Percentiles rank a stretch among this genome's conserved stretches.
These are phyloP conservation scores for Conoideocrella luteorostrata DNA, from an alignment of 2,329 filamentous ascomycete species.

Conservation along the genomic window DNA sequence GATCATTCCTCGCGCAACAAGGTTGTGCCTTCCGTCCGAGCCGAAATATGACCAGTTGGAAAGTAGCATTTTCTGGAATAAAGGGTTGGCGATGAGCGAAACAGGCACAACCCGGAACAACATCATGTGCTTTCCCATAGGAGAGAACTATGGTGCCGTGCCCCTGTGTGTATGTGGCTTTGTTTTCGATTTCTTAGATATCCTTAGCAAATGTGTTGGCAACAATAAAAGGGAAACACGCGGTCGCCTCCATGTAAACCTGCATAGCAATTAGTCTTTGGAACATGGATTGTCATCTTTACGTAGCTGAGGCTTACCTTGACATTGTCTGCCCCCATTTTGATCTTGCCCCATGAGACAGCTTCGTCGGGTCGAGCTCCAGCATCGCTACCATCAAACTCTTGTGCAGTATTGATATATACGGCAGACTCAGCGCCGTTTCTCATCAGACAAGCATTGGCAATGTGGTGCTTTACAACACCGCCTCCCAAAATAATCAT, in stretches of 20 bases:
- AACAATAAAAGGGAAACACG: constrained; percentile 60
- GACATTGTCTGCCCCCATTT: constrained; percentile 76
- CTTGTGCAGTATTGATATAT: constrained; percentile 95
- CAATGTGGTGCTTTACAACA: constrained; percentile 97
- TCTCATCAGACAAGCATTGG: constrained; percentile 94
- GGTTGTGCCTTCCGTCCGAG: too few species aligned
- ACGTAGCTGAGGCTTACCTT: constrained; percentile 57
- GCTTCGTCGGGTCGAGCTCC: constrained; percentile 93
- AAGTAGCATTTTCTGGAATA: too few species aligned
- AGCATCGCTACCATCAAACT: constrained; percentile 96
- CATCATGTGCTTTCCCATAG: too few species aligned
- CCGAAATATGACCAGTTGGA: too few species aligned
- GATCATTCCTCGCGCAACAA: too few species aligned
- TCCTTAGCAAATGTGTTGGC: constrained; percentile 61
- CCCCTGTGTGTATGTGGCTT: too few species aligned
- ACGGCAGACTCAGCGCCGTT: constrained; percentile 96
- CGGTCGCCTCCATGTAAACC: constrained; percentile 60
- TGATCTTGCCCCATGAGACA: constrained; percentile 98
- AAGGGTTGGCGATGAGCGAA: too few species aligned
- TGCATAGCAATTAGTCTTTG: constrained; percentile 18
- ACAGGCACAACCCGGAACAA: too few species aligned
- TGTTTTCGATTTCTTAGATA: constrained; percentile 14
- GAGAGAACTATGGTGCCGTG: too few species aligned
- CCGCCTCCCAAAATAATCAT: constrained; percentile 96
- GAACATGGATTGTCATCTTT: neutral